Evolutionary conservation across 2,329 filamentous ascomycete species (phyloP).

Genomic region (Hymenoscyphus repandus): DNA sequence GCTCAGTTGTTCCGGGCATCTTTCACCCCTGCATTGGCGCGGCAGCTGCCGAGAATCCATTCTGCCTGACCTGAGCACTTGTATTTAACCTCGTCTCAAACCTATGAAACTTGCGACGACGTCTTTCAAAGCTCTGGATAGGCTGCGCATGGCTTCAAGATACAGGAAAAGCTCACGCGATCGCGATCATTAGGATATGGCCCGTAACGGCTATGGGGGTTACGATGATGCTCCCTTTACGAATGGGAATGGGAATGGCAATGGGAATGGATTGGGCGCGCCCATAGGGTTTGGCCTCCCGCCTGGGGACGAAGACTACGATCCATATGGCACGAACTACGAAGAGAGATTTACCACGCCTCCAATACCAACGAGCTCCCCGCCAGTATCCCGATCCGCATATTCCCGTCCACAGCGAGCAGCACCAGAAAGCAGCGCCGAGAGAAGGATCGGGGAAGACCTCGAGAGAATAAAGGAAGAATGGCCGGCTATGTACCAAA

Average conservation of each 20-base stretch:
- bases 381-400: slow-evolving; percentile 16
- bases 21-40: not conserved
- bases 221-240: slow-evolving; percentile 28
- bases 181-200: slow-evolving; percentile 24
- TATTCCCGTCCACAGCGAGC: slow-evolving; percentile 18
- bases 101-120: not conserved
- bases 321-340: slow-evolving; percentile 27
- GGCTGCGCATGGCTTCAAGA: slow-evolving; percentile 20
- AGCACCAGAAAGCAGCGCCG: slow-evolving; percentile 26
- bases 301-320: slow-evolving; percentile 28
- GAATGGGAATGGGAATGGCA: slow-evolving; percentile 23
- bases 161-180: slow-evolving; percentile 17
- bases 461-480: slow-evolving; percentile 79
- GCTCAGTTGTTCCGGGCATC: not conserved
- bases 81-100: slow-evolving; percentile 7
- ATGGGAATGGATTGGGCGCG: slow-evolving; percentile 17
- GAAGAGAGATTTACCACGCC: slow-evolving; percentile 26
- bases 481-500: slow-evolving; percentile 88
- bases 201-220: slow-evolving; percentile 30
- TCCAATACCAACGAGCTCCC: slow-evolving; percentile 16
- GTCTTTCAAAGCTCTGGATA: not conserved
- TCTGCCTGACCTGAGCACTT: not conserved
- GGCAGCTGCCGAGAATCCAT: slow-evolving; percentile 1
- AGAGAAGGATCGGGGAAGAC: slow-evolving; percentile 39
- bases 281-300: slow-evolving; percentile 19